Evolutionary conservation across 768 basidiomycete species (phyloP).

Genomic region (Naganishia kalamii): DNA sequence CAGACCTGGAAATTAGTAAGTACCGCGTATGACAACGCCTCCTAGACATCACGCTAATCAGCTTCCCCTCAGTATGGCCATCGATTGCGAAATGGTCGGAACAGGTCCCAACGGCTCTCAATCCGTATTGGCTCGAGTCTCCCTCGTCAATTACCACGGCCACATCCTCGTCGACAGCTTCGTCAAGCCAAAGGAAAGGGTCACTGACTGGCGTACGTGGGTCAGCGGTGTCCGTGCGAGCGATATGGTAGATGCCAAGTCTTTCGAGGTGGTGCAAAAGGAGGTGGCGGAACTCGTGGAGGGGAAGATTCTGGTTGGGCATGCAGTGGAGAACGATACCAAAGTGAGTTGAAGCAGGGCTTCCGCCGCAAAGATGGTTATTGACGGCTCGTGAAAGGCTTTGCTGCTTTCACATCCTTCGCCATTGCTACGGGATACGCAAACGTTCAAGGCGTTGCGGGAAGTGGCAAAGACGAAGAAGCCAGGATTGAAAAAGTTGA

Average conservation of each 20-base stretch:
- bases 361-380: neutral
- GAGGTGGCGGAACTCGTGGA: slow-evolving; percentile 68
- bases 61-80: slow-evolving; percentile 51
- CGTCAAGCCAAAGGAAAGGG: slow-evolving; percentile 75
- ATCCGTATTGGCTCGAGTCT: slow-evolving; percentile 80
- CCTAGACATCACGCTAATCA: neutral
- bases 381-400: slow-evolving; percentile 35
- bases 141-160: slow-evolving; percentile 82
- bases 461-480: slow-evolving; percentile 58
- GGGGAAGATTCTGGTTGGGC: slow-evolving; percentile 76
- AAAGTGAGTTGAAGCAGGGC: slow-evolving; percentile 54
- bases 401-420: slow-evolving; percentile 49
- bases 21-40: neutral
- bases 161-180: slow-evolving; percentile 72
- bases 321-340: slow-evolving; percentile 84
- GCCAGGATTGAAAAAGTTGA: slow-evolving; percentile 72
- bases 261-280: slow-evolving; percentile 73
- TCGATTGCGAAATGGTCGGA: slow-evolving; percentile 98
- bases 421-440: slow-evolving; percentile 47
- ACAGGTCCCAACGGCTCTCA: slow-evolving; percentile 76
- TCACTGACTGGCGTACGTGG: slow-evolving; percentile 87
- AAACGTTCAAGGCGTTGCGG: slow-evolving; percentile 48
- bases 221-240: slow-evolving; percentile 72
- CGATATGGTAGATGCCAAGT: slow-evolving; percentile 69
- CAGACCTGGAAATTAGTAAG: slow-evolving; percentile 41